Conservation (phyloP, 495 filamentous ascomycete species). For the Pyrenula massariospora region DNA sequence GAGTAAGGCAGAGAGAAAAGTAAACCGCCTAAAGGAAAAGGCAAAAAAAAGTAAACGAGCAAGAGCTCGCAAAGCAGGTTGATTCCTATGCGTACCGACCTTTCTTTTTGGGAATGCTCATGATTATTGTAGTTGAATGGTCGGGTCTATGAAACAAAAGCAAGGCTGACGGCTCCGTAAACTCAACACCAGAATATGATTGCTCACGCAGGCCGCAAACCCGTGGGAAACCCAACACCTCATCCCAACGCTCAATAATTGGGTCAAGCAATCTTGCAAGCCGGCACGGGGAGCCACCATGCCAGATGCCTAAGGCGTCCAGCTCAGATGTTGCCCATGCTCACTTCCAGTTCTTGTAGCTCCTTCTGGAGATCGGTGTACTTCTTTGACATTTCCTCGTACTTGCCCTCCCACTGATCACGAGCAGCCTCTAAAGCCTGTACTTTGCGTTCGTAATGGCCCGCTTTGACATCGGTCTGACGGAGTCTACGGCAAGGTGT, state of each 20-base stretch:
- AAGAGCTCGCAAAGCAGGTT: slow-evolving; percentile 22
- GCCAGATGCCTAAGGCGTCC: neutral
- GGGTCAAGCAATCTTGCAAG: neutral
- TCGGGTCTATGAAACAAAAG: neutral
- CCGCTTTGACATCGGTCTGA: slow-evolving; percentile 97
- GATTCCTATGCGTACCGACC: neutral
- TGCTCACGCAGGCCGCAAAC: neutral
- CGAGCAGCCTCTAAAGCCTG: slow-evolving; percentile 82
- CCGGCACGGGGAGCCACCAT: no score
- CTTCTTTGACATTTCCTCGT: slow-evolving; percentile 91
- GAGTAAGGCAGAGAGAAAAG: slow-evolving; percentile 66
- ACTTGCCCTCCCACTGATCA: slow-evolving; percentile 91
- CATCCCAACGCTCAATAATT: neutral
- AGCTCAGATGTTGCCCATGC: slow-evolving; percentile 74
- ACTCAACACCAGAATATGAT: neutral
- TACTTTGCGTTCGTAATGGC: slow-evolving; percentile 98
- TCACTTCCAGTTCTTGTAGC: slow-evolving; percentile 72
- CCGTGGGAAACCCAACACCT: neutral
- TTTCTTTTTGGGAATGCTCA: neutral
- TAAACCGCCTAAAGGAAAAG: slow-evolving; percentile 55
- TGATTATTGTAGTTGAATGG: neutral
- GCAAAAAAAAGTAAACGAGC: slow-evolving; percentile 41
- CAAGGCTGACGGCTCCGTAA: neutral
- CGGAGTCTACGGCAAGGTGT: slow-evolving; percentile 56
- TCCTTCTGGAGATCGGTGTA: slow-evolving; percentile 77